Percentiles rank a stretch among this genome's conserved stretches.
Conservation (phyloP, 495 filamentous ascomycete genomes). For the Chaetomidium leptoderma region DNA sequence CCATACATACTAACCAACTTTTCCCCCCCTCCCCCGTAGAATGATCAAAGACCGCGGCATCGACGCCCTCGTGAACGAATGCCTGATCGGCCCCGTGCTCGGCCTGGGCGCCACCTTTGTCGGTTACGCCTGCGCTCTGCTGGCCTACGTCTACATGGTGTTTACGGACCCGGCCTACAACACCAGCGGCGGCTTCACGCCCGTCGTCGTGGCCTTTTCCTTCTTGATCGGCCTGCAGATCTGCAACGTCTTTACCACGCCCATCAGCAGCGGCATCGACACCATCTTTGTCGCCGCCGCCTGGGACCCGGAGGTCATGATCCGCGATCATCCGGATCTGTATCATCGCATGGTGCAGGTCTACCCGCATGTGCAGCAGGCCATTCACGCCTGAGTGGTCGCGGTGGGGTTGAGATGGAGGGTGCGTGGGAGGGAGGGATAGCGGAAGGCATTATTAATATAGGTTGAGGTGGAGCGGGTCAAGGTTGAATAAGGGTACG, state of each 20-base stretch:
- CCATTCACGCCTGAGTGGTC: conserved; percentile 35
- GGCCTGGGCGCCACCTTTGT: conserved; percentile 82
- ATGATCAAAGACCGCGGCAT: conserved; percentile 91
- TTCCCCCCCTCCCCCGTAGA: conserved; percentile 19
- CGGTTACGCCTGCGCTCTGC: conserved; percentile 71
- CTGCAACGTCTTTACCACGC: conserved; percentile 81
- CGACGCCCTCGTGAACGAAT: conserved; percentile 85
- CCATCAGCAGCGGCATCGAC: conserved; percentile 64
- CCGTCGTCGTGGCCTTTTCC: conserved; percentile 73
- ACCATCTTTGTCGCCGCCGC: conserved; percentile 87
- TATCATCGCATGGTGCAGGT: conserved; percentile 70
- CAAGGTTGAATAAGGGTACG: too few relatives aligned
- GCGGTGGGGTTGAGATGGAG: neutral
- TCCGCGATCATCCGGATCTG: conserved; percentile 74
- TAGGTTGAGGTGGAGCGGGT: too few relatives aligned
- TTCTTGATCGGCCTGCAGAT: conserved; percentile 86
- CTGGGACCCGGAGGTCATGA: conserved; percentile 84
- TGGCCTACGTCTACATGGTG: conserved; percentile 79
- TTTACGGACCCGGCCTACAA: conserved; percentile 76
- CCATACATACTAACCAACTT: conserved; percentile 16
- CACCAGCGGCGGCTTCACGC: conserved; percentile 50
- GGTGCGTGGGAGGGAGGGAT: neutral
- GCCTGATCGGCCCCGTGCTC: conserved; percentile 84
- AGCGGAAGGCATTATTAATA: neutral
- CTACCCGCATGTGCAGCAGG: conserved; percentile 74